These are phyloP conservation scores for Mortierella polycephala DNA, from an alignment of 371 early-diverging fungal genomes.

Conservation along the genomic window DNA sequence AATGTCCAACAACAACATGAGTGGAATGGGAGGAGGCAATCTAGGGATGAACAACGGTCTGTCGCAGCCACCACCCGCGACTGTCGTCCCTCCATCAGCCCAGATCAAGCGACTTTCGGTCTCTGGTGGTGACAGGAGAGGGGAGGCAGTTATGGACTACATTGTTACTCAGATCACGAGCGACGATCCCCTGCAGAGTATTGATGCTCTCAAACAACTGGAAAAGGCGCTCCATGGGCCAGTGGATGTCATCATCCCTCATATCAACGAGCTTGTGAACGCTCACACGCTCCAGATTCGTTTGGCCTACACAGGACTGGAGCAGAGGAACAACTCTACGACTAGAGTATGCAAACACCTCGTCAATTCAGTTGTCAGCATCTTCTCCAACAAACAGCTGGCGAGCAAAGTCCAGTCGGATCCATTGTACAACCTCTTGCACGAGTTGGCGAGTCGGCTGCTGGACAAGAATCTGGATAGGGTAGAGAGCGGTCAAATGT, in stretches of 20 bases:
- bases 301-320: conserved; percentile 75
- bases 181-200: conserved; percentile 74
- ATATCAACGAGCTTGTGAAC: conserved; percentile 75
- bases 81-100: conserved; percentile 35
- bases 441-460: conserved; percentile 81
- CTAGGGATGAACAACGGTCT: conserved; percentile 17
- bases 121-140: conserved; percentile 40
- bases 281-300: conserved; percentile 85
- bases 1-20: conserved; percentile 10
- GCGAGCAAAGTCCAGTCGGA: conserved; percentile 71
- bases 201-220: conserved; percentile 85
- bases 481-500: conserved; percentile 70
- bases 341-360: conserved; percentile 80
- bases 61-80: conserved; percentile 15
- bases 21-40: conserved; percentile 21
- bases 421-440: conserved; percentile 72
- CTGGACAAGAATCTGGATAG: conserved; percentile 78
- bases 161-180: conserved; percentile 81
- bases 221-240: conserved; percentile 70
- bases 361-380: conserved; percentile 77
- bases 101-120: conserved; percentile 49
- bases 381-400: conserved; percentile 77
- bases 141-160: conserved; percentile 70
- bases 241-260: conserved; percentile 65
- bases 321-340: conserved; percentile 58